phyloP scores from a whole-genome alignment of 108 stramenopile genomes.

The Stephanodiscus triporus region DNA sequence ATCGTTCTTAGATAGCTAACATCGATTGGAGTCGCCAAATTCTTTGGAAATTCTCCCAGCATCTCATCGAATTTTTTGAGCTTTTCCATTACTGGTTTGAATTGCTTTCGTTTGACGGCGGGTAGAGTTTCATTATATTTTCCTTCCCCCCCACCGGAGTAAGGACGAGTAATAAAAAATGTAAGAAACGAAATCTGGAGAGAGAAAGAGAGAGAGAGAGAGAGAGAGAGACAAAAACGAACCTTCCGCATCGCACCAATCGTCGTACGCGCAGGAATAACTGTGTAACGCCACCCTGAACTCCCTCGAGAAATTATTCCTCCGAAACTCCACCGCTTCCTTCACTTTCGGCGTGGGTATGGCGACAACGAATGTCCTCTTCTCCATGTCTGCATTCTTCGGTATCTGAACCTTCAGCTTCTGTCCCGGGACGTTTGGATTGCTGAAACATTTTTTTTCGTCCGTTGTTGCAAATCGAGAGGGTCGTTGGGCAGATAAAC shows the following conservation, averaged over 20 bases:
- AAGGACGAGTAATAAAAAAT: neutral
- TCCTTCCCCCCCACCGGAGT: neutral
- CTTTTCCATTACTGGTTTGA: slow-evolving; percentile 57
- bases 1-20: slow-evolving; percentile 60
- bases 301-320: slow-evolving; percentile 71
- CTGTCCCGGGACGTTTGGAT: slow-evolving; percentile 80
- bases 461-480: neutral
- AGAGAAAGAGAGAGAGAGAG: neutral
- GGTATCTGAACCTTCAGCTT: slow-evolving; percentile 80
- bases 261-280: slow-evolving; percentile 60
- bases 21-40: slow-evolving; percentile 72
- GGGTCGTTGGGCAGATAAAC: neutral
- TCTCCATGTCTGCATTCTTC: slow-evolving; percentile 63
- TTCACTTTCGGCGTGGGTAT: slow-evolving; percentile 61
- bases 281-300: slow-evolving; percentile 52
- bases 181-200: neutral
- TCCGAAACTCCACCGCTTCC: slow-evolving; percentile 27
- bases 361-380: slow-evolving; percentile 60
- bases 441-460: slow-evolving; percentile 26
- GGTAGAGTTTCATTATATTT: slow-evolving; percentile 43
- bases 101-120: slow-evolving; percentile 42
- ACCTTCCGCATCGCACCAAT: slow-evolving; percentile 68
- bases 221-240: neutral
- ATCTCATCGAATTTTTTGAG: slow-evolving; percentile 79
- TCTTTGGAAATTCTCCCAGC: slow-evolving; percentile 62